Percentiles rank a stretch among this genome's conserved stretches.
Evolutionary conservation across 2,329 filamentous ascomycete species (phyloP).

Genomic region (Ophiostoma angusticollis): DNA sequence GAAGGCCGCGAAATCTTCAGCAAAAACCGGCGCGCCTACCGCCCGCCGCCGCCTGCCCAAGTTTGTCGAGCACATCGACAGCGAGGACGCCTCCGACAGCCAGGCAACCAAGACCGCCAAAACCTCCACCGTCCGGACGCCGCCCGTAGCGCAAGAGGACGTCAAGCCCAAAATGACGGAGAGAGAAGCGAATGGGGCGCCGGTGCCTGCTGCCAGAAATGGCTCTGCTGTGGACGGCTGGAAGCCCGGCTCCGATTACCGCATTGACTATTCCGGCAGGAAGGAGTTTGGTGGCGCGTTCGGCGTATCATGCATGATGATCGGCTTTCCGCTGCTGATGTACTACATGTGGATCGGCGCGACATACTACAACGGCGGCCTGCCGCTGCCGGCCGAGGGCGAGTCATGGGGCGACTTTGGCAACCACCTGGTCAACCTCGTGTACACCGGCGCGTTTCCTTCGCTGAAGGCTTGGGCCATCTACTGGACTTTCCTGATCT

Average conservation of each 20-base stretch:
- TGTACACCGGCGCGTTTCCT: slow-evolving; percentile 77
- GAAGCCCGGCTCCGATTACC: slow-evolving; percentile 46
- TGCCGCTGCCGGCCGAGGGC: slow-evolving; percentile 53
- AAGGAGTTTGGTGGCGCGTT: slow-evolving; percentile 79
- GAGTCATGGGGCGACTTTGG: slow-evolving; percentile 61
- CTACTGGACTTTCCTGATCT: slow-evolving; percentile 88
- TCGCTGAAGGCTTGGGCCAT: slow-evolving; percentile 73
- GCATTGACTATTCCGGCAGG: slow-evolving; percentile 48
- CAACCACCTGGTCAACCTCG: slow-evolving; percentile 54
- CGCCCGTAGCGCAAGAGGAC: no score
- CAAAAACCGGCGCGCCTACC: slow-evolving; percentile 11
- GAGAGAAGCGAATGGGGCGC: slow-evolving; percentile 14
- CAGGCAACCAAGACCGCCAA: slow-evolving; percentile 5
- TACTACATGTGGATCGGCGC: slow-evolving; percentile 99
- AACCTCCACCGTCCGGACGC: no score
- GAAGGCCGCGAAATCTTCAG: slow-evolving; percentile 15
- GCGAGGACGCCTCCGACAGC: slow-evolving; percentile 23
- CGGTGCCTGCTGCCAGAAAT: slow-evolving; percentile 20
- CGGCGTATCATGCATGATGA: slow-evolving; percentile 78
- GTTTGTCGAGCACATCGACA: slow-evolving; percentile 37
- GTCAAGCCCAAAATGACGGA: slow-evolving; percentile 14
- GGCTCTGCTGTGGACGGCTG: slow-evolving; percentile 38
- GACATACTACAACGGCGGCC: slow-evolving; percentile 76
- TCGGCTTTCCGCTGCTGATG: slow-evolving; percentile 87
- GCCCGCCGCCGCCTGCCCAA: slow-evolving; percentile 35